Evolutionary conservation across 1,284 basidiomycete genomes (phyloP).

Genomic region (Xanthoconium separans): DNA sequence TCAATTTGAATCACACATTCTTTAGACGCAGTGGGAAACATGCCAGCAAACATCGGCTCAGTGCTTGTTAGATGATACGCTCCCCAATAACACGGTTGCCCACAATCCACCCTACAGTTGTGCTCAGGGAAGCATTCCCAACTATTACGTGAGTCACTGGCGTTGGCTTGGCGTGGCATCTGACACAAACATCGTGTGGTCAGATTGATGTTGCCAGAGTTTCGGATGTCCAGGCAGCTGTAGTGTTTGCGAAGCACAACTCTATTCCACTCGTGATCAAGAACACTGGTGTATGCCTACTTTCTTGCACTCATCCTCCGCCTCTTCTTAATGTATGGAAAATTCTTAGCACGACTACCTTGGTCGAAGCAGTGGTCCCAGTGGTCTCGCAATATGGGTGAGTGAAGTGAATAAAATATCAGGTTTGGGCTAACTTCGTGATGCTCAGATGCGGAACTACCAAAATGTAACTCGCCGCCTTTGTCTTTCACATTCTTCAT

Average conservation of each 20-base stretch:
- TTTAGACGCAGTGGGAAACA: background rate
- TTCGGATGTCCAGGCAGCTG: background rate
- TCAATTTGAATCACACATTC: background rate
- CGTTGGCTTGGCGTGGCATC: background rate
- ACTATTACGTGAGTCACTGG: background rate
- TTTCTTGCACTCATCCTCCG: background rate
- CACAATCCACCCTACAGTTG: background rate
- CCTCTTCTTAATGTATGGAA: background rate
- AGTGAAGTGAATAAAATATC: background rate
- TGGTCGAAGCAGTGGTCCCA: background rate
- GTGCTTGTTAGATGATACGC: background rate
- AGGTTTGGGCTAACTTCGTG: background rate
- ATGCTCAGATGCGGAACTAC: background rate
- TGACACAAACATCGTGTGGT: background rate
- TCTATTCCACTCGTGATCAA: background rate
- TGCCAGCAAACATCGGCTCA: background rate
- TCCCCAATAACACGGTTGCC: background rate
- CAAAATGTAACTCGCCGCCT: background rate
- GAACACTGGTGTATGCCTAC: background rate
- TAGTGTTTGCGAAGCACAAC: background rate
- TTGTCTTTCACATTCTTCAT: background rate
- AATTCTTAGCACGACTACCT: background rate
- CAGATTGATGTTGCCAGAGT: background rate
- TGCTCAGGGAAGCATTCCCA: background rate
- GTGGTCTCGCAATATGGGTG: background rate